These are phyloP conservation scores for Cenchrus fungigraminus DNA, from an alignment of 176 grass and related monocot species.

Conservation along the genomic window DNA sequence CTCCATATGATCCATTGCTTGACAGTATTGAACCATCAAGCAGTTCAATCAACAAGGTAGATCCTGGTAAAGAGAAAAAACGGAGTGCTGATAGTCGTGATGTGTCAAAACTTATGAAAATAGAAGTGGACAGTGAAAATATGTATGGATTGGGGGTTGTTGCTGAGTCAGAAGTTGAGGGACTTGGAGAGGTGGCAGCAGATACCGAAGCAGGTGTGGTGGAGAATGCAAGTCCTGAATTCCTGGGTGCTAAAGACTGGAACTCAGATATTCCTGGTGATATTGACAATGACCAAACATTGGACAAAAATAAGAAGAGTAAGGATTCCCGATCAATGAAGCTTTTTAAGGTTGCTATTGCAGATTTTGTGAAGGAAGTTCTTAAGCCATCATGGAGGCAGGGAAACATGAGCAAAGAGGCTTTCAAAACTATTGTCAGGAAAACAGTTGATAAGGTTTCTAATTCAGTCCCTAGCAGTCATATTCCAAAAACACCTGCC, in stretches of 20 bases:
- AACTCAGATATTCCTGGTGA: slow-evolving; percentile 63
- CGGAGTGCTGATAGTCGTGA: slow-evolving; percentile 39
- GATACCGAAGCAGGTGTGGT: slow-evolving; percentile 77
- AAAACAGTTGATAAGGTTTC: slow-evolving; percentile 99
- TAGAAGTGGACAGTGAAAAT: slow-evolving; percentile 58
- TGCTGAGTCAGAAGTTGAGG: slow-evolving; percentile 78
- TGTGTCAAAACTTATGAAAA: slow-evolving; percentile 53
- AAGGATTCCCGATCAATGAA: slow-evolving; percentile 91
- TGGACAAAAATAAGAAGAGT: slow-evolving; percentile 59
- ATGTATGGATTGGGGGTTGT: slow-evolving; percentile 53
- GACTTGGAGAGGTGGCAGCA: slow-evolving; percentile 78
- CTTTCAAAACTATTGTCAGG: slow-evolving; percentile 95
- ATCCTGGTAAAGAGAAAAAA: slow-evolving; percentile 59
- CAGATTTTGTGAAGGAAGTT: slow-evolving; percentile 96
- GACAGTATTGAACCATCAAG: slow-evolving; percentile 92
- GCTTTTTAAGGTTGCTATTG: slow-evolving; percentile 86
- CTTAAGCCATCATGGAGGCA: slow-evolving; percentile 96
- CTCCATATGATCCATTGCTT: slow-evolving; percentile 83
- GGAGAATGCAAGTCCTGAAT: slow-evolving; percentile 84
- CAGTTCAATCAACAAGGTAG: slow-evolving; percentile 67
- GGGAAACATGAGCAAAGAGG: slow-evolving; percentile 96
- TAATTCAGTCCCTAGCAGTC: slow-evolving; percentile 70
- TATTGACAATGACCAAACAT: slow-evolving; percentile 64
- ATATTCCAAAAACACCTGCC: slow-evolving; percentile 80
- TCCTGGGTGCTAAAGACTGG: slow-evolving; percentile 62